Base-by-base conservation (phyloP, 306 rosid genomes). In the Datisca glomerata region DNA sequence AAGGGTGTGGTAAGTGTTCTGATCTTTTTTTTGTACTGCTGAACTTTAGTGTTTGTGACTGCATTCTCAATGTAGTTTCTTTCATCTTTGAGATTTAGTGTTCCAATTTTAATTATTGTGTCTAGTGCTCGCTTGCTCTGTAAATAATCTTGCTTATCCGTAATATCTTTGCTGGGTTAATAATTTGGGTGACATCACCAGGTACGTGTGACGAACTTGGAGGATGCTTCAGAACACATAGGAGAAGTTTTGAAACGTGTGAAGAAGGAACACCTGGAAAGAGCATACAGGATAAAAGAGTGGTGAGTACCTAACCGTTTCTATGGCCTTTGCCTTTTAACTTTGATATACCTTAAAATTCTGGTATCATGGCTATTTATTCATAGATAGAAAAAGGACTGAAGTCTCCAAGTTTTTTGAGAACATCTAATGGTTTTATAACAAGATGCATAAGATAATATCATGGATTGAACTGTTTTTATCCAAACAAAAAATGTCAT, bases 161-260 rank as follows among this genome's bases (percentile, higher is more conserved):
- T 16, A 36, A 7, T 50, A 7, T 22, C 21, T 8, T 21, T 0
- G n/a, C 16, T 12, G 37, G 12, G 14, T 18, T 18, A 23, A 21
- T 33, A 14, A 34, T 55, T 22, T 55, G 42, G 32, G 34, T 17
- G 1, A 21, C 12, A 15, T 64, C 50, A 21, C 28, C 67, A 89
- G 98, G 98, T 89, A 39, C 95, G 93, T 31, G 95, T 89, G 38
- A 89, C 98, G 47, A 89, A 89, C 64, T 57, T 89, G 76, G 68
- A 68, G 60, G 98, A 89, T 80, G 86, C 98, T 27, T 12, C 93
- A 8, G 98, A 84, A 61, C 98, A 80, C 59, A 89, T 89, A 12
- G 98, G 86, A 29, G 98, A 89, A 66, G 98, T 89, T 46, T 64
- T 89, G 70, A 77, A 72, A 60, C 98, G 98, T 23, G 98, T 89